These are phyloP conservation scores for Phalaenopsis hybrid DNA, from an alignment of 116 monocot genomes.

Conservation along the genomic window DNA sequence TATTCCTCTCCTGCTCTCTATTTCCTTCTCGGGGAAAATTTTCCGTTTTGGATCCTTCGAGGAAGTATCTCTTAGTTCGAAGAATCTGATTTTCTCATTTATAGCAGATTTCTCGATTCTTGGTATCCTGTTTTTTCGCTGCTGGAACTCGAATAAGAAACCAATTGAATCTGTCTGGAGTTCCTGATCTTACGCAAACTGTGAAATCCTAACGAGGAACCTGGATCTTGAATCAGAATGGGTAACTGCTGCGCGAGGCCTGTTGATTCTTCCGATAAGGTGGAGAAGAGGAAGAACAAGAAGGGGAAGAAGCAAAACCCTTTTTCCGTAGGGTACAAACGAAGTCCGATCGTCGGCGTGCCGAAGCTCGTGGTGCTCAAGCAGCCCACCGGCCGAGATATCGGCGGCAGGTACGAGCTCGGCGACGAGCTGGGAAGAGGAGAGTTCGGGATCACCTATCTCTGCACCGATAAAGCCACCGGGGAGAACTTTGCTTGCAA, in stretches of 20 bases:
- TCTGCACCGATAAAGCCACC: constrained; percentile 43
- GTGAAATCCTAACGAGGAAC: not conserved
- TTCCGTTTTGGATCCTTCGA: not conserved
- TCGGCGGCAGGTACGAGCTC: constrained; percentile 45
- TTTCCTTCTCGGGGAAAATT: not conserved
- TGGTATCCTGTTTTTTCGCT: not conserved
- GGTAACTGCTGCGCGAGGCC: constrained; percentile 50
- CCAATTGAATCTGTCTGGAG: not conserved
- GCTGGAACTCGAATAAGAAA: not conserved
- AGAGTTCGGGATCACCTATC: constrained; percentile 78
- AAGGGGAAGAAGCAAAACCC: constrained; percentile 32
- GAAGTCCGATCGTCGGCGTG: not conserved
- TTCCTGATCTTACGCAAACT: not conserved
- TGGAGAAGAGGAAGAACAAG: constrained; percentile 13
- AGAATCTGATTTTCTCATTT: not conserved
- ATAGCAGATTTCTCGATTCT: not conserved
- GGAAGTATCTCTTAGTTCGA: not conserved
- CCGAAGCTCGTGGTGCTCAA: constrained; percentile 37
- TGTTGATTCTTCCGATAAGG: constrained; percentile 12
- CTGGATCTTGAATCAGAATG: constrained; percentile 21
- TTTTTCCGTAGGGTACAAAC: constrained; percentile 31
- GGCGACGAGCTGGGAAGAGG: constrained; percentile 74
- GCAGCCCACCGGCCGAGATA: constrained; percentile 53
- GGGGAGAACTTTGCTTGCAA: constrained; percentile 63
- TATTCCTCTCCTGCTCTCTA: not conserved